Base-by-base conservation (phyloP, 2,329 filamentous ascomycete species). In the Nothophoma quercina region DNA sequence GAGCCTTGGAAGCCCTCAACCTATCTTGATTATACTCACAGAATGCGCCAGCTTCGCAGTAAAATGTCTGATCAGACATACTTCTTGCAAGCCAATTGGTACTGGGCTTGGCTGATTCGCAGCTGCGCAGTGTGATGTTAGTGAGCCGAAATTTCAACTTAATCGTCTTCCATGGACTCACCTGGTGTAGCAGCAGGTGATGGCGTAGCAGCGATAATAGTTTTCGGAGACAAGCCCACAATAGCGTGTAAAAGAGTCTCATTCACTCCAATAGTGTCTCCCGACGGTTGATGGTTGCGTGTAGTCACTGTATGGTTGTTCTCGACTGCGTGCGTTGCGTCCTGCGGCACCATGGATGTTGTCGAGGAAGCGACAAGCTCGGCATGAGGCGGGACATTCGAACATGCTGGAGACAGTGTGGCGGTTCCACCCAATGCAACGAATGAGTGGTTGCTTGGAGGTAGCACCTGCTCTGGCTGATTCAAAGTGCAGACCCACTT, bases 1-100 rank as follows among this genome's bases (percentile, higher is more conserved):
- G n/a, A 16, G 6, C 19, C 8, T 18, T 10, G 5, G 12, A 12
- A 9, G 32, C 0, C 2, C n/a, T n/a, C n/a, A n/a, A n/a, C n/a
- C n/a, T n/a, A n/a, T n/a, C n/a, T n/a, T n/a, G n/a, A 19, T 4
- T 5, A 1, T 19, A 19, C 5, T 10, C 28, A 44, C 41, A 9
- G 41, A 34, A 12, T 19, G 41, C 21, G 41, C 41, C 10, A 44
- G 41, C 5, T 44, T 26, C 10, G 30, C 22, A 4, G 41, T 44
- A 15, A 44, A 44, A 18, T 44, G 23, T 3, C 41, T 25, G 22
- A 44, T 35, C 23, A 44, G 13, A 19, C 41, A 44, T 15, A 32
- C 41, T 25, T 44, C 41, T 44, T 44, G 41, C 5, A 44, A 8
- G 16, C 41, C 30, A 9, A 44, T 35, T n/a, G 30, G 30, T 1